Base-by-base conservation (phyloP, 371 early-diverging fungal species). In the Apophysomyces ossiformis region DNA sequence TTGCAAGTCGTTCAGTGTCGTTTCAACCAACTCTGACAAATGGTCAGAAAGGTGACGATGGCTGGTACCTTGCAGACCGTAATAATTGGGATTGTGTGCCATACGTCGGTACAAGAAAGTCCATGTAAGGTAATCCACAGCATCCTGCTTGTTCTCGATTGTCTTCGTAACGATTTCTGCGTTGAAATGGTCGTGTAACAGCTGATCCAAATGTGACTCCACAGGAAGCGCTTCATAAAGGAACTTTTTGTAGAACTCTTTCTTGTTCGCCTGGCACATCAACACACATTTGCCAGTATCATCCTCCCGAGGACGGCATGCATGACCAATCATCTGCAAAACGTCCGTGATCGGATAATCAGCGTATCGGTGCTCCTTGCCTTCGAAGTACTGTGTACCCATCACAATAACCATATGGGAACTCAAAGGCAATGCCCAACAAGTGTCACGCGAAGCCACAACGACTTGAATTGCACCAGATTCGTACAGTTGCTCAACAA, bases 121-220 rank as follows among this genome's bases (percentile, higher is more conserved):
- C 98, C 98, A 99, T 0, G 99, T 98, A 65, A 99, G 81, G 68
- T 95, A 98, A 69, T 99, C 99, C 11, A 99, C 96, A 0, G 99
- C 98, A 70, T 98, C 98, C 77, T 99, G 97, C 85, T 96, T 96
- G 82, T 91, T 96, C 75, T 92, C 93, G 60, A 99, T 95, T 0
- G 97, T 95, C 76, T 90, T 89, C 36, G 95, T 94, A 0, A 93
- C 96, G 70, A 97, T 88, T 73, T 97, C 99, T 26, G 97, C 93
- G 72, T 98, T 98, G 83, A 99, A 95, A 70, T 93, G 94, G 67
- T 99, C 97, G 69, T 96, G 96, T 66, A 97, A 69, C 61, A 86
- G 83, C 63, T 89, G 90, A 69, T 97, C 95, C 69, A 99, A 78
- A 64, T 94, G 94, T 6, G 95, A 94, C 71, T 99, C 99, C 9